Percentiles rank a stretch among this genome's conserved stretches.
Conservation (phyloP, 148 eudicot species). For the Nepenthes mirabilis region DNA sequence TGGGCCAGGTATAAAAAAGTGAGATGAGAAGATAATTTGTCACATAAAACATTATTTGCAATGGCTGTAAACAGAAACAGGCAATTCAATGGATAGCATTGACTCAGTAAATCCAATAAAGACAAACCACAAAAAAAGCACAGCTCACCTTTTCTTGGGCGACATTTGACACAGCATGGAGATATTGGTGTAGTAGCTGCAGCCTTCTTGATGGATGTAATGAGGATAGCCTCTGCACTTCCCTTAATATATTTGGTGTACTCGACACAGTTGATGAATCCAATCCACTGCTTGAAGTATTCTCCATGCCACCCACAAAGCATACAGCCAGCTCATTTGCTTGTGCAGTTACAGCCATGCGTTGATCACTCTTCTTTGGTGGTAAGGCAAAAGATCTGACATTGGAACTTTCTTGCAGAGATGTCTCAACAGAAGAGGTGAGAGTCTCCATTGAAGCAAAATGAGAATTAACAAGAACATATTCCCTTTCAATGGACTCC, state of each 20-base stretch:
- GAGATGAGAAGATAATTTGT: too few relatives aligned
- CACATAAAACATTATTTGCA: too few relatives aligned
- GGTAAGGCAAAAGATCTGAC: constrained; percentile 14
- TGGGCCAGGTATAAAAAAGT: too few relatives aligned
- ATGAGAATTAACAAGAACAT: constrained; percentile 38
- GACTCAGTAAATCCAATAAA: too few relatives aligned
- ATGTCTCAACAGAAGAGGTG: constrained; percentile 28
- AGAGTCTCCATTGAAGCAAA: constrained; percentile 42
- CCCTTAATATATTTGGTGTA: constrained; percentile 12
- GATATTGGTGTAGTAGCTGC: constrained; percentile 26
- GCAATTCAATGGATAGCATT: too few relatives aligned
- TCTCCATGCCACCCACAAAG: constrained; percentile 9
- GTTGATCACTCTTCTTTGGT: constrained; percentile 14
- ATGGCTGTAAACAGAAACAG: too few relatives aligned
- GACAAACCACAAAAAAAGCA: not conserved
- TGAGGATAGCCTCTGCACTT: constrained; percentile 16
- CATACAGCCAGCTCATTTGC: constrained; percentile 7
- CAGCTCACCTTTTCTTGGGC: constrained; percentile 26
- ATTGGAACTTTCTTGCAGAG: constrained; percentile 22
- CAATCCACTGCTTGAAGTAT: constrained; percentile 1
- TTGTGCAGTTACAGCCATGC: constrained; percentile 9
- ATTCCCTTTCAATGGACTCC: constrained; percentile 32
- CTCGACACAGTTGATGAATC: constrained; percentile 11
- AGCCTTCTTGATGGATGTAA: constrained; percentile 36
- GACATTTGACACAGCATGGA: constrained; percentile 21